Percentiles rank a stretch among this genome's conserved stretches.
phyloP scores from a whole-genome alignment of 179 eudicot species.

The Nepenthes alata region DNA sequence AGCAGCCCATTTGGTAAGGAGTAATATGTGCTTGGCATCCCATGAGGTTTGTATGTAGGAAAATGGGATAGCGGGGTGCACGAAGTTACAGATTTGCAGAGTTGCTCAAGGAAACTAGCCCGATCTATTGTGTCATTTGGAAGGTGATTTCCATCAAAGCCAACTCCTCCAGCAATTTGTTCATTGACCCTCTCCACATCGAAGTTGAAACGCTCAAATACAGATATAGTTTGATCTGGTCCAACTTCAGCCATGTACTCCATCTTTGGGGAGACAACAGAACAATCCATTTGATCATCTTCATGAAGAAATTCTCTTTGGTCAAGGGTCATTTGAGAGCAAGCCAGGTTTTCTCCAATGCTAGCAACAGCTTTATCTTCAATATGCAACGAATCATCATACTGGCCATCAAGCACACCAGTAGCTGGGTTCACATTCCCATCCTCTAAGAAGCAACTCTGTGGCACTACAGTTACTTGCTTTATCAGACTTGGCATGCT shows the following conservation, averaged over 20 bases:
- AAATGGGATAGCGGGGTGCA: conserved; percentile 47
- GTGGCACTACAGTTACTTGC: conserved; percentile 13
- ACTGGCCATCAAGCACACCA: conserved; percentile 9
- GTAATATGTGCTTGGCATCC: conserved; percentile 25
- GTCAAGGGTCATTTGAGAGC: conserved; percentile 14
- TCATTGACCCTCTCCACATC: conserved; percentile 22
- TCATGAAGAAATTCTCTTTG: conserved; percentile 14
- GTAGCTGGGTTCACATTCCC: conserved; percentile 7
- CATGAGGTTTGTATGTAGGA: conserved; percentile 24
- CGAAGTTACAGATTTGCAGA: conserved; percentile 40
- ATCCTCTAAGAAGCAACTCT: conserved; percentile 13
- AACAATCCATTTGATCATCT: conserved; percentile 11
- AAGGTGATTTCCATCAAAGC: conserved; percentile 24
- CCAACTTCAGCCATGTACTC: conserved; percentile 24
- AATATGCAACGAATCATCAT: conserved; percentile 10
- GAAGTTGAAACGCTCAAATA: conserved; percentile 45
- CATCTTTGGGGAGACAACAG: conserved; percentile 27
- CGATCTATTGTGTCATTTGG: conserved; percentile 30
- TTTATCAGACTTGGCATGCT: conserved; percentile 17
- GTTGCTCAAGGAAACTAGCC: conserved; percentile 44
- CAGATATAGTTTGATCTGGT: conserved; percentile 44
- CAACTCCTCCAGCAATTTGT: conserved; percentile 19
- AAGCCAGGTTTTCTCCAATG: conserved; percentile 11
- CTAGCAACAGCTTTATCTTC: conserved; percentile 14
- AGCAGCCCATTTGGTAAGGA: conserved; percentile 57